phyloP scores from a whole-genome alignment of 148 eudicot genomes.

The Vaccinium myrtillus region DNA sequence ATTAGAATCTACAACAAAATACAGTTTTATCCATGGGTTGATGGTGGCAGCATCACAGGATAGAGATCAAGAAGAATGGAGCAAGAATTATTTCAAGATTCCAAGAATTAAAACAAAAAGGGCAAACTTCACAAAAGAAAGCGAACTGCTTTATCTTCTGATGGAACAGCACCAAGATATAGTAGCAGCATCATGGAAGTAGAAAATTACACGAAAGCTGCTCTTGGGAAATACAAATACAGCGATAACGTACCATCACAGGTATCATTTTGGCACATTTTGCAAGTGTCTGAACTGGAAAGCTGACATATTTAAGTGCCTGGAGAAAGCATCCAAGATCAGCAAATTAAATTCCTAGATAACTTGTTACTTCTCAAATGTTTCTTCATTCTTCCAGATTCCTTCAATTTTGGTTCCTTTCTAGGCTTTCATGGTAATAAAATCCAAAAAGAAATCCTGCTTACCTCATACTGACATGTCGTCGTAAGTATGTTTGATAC shows the following conservation, averaged over 20 bases:
- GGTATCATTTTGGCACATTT: conserved; percentile 99
- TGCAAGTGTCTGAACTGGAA: conserved; percentile 94
- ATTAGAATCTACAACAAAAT: neutral
- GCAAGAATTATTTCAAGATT: neutral
- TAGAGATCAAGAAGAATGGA: neutral
- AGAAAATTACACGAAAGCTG: neutral
- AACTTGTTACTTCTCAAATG: neutral
- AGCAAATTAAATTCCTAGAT: conserved; percentile 4
- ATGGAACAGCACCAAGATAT: neutral
- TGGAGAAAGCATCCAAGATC: conserved; percentile 29
- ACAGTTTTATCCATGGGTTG: neutral
- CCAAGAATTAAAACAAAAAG: neutral
- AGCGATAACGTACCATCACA: conserved; percentile 71
- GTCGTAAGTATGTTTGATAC: conserved; percentile 95
- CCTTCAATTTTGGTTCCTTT: conserved; percentile 2
- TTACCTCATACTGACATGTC: conserved; percentile 98
- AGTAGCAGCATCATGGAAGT: neutral
- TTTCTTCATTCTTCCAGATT: neutral
- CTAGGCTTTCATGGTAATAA: neutral
- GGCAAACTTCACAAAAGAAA: neutral
- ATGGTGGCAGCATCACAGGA: neutral
- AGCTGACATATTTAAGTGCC: conserved; percentile 98
- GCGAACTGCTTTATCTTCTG: neutral
- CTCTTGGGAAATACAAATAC: neutral
- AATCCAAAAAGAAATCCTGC: conserved; percentile 6